phyloP scores from a whole-genome alignment of 805 yeast genomes.

The Sungouiella thailandica region DNA sequence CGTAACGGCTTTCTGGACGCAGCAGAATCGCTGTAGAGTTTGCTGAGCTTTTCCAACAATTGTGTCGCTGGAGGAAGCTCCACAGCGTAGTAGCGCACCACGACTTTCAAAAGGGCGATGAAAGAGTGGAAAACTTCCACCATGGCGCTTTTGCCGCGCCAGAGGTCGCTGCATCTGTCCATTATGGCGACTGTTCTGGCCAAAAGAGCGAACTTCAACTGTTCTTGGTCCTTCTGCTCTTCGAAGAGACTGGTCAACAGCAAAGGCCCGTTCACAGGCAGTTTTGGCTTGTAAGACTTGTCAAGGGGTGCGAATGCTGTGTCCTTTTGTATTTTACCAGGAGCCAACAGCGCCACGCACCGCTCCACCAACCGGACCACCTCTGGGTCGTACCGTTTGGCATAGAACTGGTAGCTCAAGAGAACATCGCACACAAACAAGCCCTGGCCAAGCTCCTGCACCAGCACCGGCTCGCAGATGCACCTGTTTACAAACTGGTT shows the following conservation, averaged over 20 bases:
- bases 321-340: constrained; percentile 15
- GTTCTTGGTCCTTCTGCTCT: constrained; percentile 6
- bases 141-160: constrained; percentile 62
- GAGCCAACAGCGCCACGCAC: constrained; percentile 39
- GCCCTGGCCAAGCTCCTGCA: constrained; percentile 49
- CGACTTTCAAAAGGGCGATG: constrained; percentile 35
- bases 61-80: constrained; percentile 26
- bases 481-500: constrained; percentile 51
- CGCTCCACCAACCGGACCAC: constrained; percentile 54
- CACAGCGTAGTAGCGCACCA: constrained; percentile 29
- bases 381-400: constrained; percentile 85
- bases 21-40: constrained; percentile 31
- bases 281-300: constrained; percentile 12
- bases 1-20: constrained; percentile 53
- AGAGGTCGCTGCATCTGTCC: constrained; percentile 33
- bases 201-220: constrained; percentile 27
- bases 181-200: constrained; percentile 27
- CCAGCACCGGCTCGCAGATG: constrained; percentile 35
- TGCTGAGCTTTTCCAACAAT: constrained; percentile 42
- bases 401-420: constrained; percentile 67
- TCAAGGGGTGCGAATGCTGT: constrained; percentile 8
- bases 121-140: constrained; percentile 54
- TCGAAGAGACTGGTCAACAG: constrained; percentile 10
- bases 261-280: constrained; percentile 4
- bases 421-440: constrained; percentile 61